Conservation (phyloP, 2,329 filamentous ascomycete genomes). For the Rutstroemia sp. region DNA sequence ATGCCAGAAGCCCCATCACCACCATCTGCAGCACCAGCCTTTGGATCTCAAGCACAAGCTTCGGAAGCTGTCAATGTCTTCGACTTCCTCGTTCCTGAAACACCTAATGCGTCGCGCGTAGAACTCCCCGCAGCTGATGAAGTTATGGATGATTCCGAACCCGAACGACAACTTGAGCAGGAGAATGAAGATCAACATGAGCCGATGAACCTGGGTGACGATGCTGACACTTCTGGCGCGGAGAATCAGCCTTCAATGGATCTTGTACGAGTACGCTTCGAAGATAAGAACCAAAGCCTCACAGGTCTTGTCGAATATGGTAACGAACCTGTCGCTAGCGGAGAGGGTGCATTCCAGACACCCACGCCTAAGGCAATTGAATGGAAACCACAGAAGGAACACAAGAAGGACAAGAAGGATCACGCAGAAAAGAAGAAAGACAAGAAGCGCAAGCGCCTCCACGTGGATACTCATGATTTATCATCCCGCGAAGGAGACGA, state of each 20-base stretch:
- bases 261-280: constrained; percentile 41
- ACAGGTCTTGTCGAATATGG: constrained; percentile 47
- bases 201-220: constrained; percentile 42
- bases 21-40: constrained; percentile 45
- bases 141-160: constrained; percentile 3
- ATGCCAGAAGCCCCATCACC: constrained; percentile 74
- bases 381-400: constrained; percentile 13
- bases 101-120: constrained; percentile 64
- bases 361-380: constrained; percentile 23
- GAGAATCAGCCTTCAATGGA: constrained; percentile 32
- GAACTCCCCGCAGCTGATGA: constrained; percentile 37
- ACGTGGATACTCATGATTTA: constrained; percentile 49
- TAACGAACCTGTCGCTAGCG: constrained; percentile 37
- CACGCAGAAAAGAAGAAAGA: constrained; percentile 49
- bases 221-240: constrained; percentile 35
- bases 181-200: constrained; percentile 21
- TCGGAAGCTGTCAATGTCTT: constrained; percentile 69
- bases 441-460: constrained; percentile 86
- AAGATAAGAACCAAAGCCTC: constrained; percentile 32
- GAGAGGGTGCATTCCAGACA: constrained; percentile 3
- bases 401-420: constrained; percentile 27
- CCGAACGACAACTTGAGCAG: background rate
- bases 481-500: constrained; percentile 44
- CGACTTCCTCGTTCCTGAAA: constrained; percentile 74
- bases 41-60: constrained; percentile 5